A percentile compares a stretch with the other conserved stretches of the same genome.
phyloP scores from a whole-genome alignment of 805 yeast species.

The Lipomyces chichibuensis region DNA sequence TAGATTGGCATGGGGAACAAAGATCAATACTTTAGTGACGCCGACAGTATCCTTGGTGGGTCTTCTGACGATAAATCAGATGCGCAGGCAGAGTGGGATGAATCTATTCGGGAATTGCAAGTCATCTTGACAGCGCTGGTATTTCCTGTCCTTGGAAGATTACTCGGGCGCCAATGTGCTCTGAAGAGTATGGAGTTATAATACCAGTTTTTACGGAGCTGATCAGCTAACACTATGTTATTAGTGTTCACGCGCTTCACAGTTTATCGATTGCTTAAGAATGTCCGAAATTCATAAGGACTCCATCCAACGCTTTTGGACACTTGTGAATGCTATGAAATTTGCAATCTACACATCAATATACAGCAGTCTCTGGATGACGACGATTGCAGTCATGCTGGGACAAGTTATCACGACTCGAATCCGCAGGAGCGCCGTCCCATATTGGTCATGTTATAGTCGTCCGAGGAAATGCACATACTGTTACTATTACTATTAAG shows the following conservation, averaged over 20 bases:
- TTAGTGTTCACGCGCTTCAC: constrained; percentile 16
- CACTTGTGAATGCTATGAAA: background rate
- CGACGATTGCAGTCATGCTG: too few relatives aligned
- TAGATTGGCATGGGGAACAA: background rate
- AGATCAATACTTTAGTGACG: background rate
- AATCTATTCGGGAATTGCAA: constrained; percentile 60
- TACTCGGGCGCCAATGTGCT: constrained; percentile 64
- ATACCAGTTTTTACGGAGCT: background rate
- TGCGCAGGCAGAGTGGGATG: constrained; percentile 78
- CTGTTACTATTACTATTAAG: too few relatives aligned
- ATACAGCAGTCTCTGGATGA: too few relatives aligned
- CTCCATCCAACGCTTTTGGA: background rate
- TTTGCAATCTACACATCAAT: background rate
- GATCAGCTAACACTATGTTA: background rate
- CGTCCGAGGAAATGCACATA: too few relatives aligned
- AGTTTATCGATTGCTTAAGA: constrained; percentile 5
- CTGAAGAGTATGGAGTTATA: background rate
- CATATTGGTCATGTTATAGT: too few relatives aligned
- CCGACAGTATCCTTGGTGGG: background rate
- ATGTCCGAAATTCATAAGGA: background rate
- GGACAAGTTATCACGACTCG: too few relatives aligned
- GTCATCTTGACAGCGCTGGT: constrained; percentile 58
- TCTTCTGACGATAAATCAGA: constrained; percentile 39
- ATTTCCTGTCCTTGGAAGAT: constrained; percentile 68
- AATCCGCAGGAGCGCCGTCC: too few relatives aligned